These are phyloP conservation scores for Suillus luteus DNA, from an alignment of 768 basidiomycete species.

Conservation along the genomic window DNA sequence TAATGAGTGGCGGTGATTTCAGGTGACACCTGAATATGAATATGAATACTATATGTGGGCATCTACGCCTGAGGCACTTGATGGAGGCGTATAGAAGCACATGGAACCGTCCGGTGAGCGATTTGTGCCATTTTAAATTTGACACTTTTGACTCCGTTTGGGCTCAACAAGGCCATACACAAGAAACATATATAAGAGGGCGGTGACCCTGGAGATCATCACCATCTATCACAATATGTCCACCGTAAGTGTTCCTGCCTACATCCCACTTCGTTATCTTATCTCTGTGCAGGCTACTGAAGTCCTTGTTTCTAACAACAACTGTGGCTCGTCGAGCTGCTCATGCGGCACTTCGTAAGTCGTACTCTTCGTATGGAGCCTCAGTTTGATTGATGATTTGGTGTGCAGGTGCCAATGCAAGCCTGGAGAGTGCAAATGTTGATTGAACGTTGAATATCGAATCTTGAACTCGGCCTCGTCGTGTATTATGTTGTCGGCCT, in stretches of 20 bases:
- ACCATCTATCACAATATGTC: background rate
- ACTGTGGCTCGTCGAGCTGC: background rate
- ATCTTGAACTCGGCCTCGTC: background rate
- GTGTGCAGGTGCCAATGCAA: background rate
- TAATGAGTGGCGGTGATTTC: too few species aligned
- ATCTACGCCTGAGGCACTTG: too few species aligned
- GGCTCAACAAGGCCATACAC: background rate
- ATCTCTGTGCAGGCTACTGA: background rate
- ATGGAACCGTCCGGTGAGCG: too few species aligned
- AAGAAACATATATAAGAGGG: slow-evolving; percentile 2
- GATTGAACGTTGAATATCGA: background rate
- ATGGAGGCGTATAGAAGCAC: too few species aligned
- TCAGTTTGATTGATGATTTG: background rate
- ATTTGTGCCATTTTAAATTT: too few species aligned
- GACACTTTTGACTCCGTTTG: background rate
- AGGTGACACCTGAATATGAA: too few species aligned
- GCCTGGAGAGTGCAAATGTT: slow-evolving; percentile 2
- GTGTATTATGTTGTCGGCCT: background rate
- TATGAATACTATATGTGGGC: too few species aligned
- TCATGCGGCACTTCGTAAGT: background rate
- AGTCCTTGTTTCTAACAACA: background rate
- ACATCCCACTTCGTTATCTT: background rate
- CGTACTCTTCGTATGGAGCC: background rate
- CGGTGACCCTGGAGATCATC: background rate
- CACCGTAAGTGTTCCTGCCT: background rate